These are phyloP conservation scores for Saprolegnia parasitica DNA, from an alignment of 352 stramenopile species.

Conservation along the genomic window DNA sequence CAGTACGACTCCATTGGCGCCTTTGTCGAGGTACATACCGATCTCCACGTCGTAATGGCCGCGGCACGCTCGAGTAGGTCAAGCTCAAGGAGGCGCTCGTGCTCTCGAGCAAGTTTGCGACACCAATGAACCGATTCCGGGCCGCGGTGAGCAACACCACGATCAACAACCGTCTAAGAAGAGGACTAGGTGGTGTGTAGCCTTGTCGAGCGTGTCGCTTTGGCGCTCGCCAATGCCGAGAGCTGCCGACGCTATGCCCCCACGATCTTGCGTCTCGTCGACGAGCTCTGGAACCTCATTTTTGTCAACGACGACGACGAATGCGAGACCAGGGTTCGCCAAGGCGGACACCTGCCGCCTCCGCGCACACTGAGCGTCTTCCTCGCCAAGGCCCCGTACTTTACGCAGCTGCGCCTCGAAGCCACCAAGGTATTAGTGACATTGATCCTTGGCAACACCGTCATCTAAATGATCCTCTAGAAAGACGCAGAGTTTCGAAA, in stretches of 20 bases:
- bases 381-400: slow-evolving; percentile 39
- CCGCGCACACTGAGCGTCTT: slow-evolving; percentile 46
- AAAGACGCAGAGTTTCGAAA: slow-evolving; percentile 35
- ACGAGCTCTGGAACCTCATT: slow-evolving; percentile 46
- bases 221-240: slow-evolving; percentile 37
- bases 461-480: not conserved
- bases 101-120: slow-evolving; percentile 43
- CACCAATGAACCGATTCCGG: slow-evolving; percentile 25
- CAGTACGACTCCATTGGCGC: slow-evolving; percentile 48
- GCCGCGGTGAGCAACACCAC: not conserved
- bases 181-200: slow-evolving; percentile 38
- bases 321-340: slow-evolving; percentile 10
- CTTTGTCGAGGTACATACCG: slow-evolving; percentile 44
- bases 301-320: slow-evolving; percentile 42
- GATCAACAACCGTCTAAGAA: slow-evolving; percentile 1
- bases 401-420: slow-evolving; percentile 44
- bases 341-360: not conserved
- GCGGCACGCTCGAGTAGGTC: slow-evolving; percentile 28
- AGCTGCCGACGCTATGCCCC: slow-evolving; percentile 31
- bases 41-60: slow-evolving; percentile 37
- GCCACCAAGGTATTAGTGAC: slow-evolving; percentile 31
- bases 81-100: slow-evolving; percentile 48
- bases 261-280: slow-evolving; percentile 28
- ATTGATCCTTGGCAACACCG: not conserved
- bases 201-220: slow-evolving; percentile 40